Percentiles rank a stretch among this genome's conserved stretches.
Evolutionary conservation across 352 stramenopile species (phyloP).

Genomic region (Globisporangium carolinianum): DNA sequence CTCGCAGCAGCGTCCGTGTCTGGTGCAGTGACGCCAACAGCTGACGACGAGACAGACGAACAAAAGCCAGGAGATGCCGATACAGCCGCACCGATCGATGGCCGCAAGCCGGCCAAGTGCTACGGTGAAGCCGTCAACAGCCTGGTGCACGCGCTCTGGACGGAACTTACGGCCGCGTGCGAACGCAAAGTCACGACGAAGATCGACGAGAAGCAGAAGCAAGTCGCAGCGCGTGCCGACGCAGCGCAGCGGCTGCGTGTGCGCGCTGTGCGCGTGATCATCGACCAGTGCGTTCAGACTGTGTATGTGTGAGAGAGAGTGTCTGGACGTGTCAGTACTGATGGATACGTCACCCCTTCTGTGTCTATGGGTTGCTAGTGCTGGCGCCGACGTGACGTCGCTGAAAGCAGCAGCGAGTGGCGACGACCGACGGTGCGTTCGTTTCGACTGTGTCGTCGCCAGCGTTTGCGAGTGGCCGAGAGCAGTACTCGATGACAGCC

Average conservation of each 20-base stretch:
- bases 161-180: slow-evolving; percentile 41
- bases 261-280: slow-evolving; percentile 46
- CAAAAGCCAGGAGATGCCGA: slow-evolving; percentile 2
- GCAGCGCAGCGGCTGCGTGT: slow-evolving; percentile 50
- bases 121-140: slow-evolving; percentile 72
- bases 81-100: neutral
- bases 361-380: slow-evolving; percentile 15
- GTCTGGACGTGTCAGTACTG: neutral
- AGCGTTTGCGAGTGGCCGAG: too few relatives aligned
- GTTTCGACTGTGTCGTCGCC: too few relatives aligned
- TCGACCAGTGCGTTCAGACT: slow-evolving; percentile 44
- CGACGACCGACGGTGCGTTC: slow-evolving; percentile 4
- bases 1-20: slow-evolving; percentile 1
- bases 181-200: slow-evolving; percentile 52
- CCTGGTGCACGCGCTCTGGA: slow-evolving; percentile 66
- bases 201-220: slow-evolving; percentile 74
- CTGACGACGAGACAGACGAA: neutral
- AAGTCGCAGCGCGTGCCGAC: slow-evolving; percentile 57
- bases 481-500: too few relatives aligned
- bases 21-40: neutral
- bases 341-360: neutral
- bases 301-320: neutral
- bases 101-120: slow-evolving; percentile 5
- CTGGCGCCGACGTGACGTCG: slow-evolving; percentile 35
- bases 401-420: slow-evolving; percentile 28